Evolutionary conservation across 495 filamentous ascomycete species (phyloP), one percentile per base, ranked within the genome.

Genomic region (Sphaerosporella brunnea): DNA sequence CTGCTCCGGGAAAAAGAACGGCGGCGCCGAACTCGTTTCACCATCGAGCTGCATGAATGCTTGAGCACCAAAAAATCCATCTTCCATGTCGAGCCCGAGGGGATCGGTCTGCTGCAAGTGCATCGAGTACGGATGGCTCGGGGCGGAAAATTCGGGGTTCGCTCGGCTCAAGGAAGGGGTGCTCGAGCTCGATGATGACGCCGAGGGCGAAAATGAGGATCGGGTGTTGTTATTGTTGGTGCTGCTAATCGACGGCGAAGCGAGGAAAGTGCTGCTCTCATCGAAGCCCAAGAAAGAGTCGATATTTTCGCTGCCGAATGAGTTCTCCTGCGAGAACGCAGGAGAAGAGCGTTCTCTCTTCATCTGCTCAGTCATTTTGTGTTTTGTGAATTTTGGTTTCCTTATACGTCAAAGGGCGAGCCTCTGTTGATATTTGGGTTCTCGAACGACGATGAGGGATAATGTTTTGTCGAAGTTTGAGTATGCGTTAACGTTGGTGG

Each of bases 91-190:
- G 65, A 53, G 70, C 0, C 80, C 76, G 0, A 87, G 81, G 23
- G 93, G 71, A 47, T 84, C 84, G 2, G 87, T 90, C 64, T 93
- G 85, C 59, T 97, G 88, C 63, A 80, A 79, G 65, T 93, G 84
- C 36, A 78, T 75, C 51, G 86, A 79, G 65, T 97, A 97, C 59
- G 87, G 80, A 67, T 94, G 84, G 58, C 84, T 93, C 7, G 88
- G 87, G 16, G 72, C 84, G 36, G 77, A 73, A 54, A 84, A 55
- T 41, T 52, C 51, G 18, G 48, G 23, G 55, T 47, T 23, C 24
- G 51, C 50, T 28, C 52, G 51, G 35, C 38, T 55, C 49, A 53
- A 45, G 10, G 36, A n/a, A 15, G 46, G 50, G 4, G 49, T 47
- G 18, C 35, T 54, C n/a, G 20, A 19, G 16, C 20, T 34, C 3